phyloP scores from a whole-genome alignment of 176 grass and related monocot genomes.

The Musa beccarii region DNA sequence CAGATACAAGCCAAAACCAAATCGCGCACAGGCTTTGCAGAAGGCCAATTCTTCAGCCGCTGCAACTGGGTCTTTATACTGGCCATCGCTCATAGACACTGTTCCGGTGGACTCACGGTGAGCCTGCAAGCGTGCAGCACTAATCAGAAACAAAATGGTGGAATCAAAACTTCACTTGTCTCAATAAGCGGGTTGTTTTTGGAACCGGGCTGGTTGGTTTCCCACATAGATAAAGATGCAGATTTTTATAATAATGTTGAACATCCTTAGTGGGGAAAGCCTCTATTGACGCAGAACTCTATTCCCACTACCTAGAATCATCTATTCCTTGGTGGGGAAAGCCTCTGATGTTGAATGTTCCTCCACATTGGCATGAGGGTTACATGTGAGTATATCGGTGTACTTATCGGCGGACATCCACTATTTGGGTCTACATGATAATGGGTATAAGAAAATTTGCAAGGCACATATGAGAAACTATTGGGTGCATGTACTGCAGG shows the following conservation, averaged over 20 bases:
- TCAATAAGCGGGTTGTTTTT: not conserved
- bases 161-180: not conserved
- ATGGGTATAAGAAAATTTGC: no score
- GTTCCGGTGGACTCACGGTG: conserved; percentile 76
- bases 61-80: conserved; percentile 45
- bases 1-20: conserved; percentile 82
- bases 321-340: no score
- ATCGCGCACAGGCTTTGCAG: conserved; percentile 77
- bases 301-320: not conserved
- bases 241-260: no score
- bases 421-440: no score
- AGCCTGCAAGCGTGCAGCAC: conserved; percentile 31
- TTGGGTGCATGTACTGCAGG: no score
- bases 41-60: conserved; percentile 75
- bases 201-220: no score
- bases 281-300: not conserved
- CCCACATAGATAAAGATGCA: no score
- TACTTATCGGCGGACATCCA: no score
- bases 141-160: not conserved
- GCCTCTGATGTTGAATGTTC: no score
- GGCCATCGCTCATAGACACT: conserved; percentile 40
- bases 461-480: no score
- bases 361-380: no score
- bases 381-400: no score
- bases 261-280: not conserved